These are phyloP conservation scores for Aspergillus panamensis DNA, from an alignment of 495 filamentous ascomycete genomes.

Conservation along the genomic window DNA sequence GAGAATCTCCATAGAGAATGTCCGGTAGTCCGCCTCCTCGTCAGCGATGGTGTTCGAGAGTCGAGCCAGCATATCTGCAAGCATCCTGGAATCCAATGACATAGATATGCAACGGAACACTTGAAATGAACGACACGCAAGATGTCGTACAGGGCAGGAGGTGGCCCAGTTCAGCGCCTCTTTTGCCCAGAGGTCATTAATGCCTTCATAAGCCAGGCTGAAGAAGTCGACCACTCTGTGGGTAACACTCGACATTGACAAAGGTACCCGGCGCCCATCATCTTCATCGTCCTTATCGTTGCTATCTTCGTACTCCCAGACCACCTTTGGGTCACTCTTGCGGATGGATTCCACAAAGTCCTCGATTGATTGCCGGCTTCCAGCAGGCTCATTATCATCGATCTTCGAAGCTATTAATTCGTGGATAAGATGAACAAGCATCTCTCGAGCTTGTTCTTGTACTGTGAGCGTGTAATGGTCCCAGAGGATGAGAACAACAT, in stretches of 20 bases:
- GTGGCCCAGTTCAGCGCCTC: slow-evolving; percentile 92
- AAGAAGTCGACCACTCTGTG: slow-evolving; percentile 80
- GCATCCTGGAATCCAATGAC: slow-evolving; percentile 84
- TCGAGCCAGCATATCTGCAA: slow-evolving; percentile 91
- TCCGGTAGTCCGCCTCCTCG: slow-evolving; percentile 84
- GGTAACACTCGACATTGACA: slow-evolving; percentile 79
- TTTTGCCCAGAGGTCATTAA: slow-evolving; percentile 86
- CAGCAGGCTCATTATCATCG: slow-evolving; percentile 63
- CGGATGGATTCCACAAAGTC: slow-evolving; percentile 89
- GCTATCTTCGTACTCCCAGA: slow-evolving; percentile 93
- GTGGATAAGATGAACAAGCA: slow-evolving; percentile 97
- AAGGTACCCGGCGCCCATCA: slow-evolving; percentile 74
- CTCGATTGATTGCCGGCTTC: slow-evolving; percentile 73
- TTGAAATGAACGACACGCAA: slow-evolving; percentile 96
- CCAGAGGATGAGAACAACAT: slow-evolving; percentile 92
- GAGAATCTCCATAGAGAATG: slow-evolving; percentile 96
- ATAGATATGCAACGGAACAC: slow-evolving; percentile 92
- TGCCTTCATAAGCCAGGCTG: slow-evolving; percentile 74
- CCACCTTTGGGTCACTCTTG: slow-evolving; percentile 74
- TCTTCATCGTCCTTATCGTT: slow-evolving; percentile 67
- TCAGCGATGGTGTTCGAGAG: slow-evolving; percentile 95
- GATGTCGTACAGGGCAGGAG: slow-evolving; percentile 90
- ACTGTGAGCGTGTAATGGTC: slow-evolving; percentile 94
- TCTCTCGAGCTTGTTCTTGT: slow-evolving; percentile 93
- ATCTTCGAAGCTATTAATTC: slow-evolving; percentile 91